Conservation (phyloP, 2,329 filamentous ascomycete genomes). For the Dactylellina cionopaga region DNA sequence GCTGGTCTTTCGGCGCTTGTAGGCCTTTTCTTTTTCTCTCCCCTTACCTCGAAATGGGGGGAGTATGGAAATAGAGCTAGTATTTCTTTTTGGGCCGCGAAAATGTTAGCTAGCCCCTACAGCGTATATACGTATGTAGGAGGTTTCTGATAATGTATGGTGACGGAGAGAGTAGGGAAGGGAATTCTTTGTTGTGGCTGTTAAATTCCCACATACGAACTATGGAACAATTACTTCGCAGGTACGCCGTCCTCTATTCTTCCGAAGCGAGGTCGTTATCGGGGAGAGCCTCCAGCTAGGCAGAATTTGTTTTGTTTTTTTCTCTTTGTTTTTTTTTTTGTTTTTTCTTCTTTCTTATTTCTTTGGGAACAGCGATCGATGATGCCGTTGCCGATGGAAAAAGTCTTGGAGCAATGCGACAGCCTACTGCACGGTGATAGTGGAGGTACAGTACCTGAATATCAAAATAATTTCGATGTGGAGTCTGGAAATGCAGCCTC, state of each 20-base stretch:
- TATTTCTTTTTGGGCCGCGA: slow-evolving; percentile 39
- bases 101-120: slow-evolving; percentile 46
- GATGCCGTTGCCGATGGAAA: slow-evolving; percentile 2
- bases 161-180: slow-evolving; percentile 39
- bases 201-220: slow-evolving; percentile 32
- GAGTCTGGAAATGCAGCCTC: slow-evolving; percentile 42
- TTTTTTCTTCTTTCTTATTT: slow-evolving; percentile 31
- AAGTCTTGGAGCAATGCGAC: neutral
- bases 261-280: slow-evolving; percentile 45
- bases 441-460: slow-evolving; percentile 44
- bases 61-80: slow-evolving; percentile 21
- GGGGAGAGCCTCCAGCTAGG: neutral
- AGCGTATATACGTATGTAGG: slow-evolving; percentile 41
- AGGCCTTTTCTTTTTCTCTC: slow-evolving; percentile 33
- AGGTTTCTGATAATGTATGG: slow-evolving; percentile 50
- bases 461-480: slow-evolving; percentile 40
- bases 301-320: neutral
- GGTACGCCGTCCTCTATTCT: too few species aligned
- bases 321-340: slow-evolving; percentile 5
- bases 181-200: slow-evolving; percentile 47
- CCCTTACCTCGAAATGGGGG: slow-evolving; percentile 29
- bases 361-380: slow-evolving; percentile 15
- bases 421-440: neutral
- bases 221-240: slow-evolving; percentile 33
- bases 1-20: slow-evolving; percentile 31